Base-by-base conservation (phyloP, 75 land plant genomes). In the Pinus albicaulis region DNA sequence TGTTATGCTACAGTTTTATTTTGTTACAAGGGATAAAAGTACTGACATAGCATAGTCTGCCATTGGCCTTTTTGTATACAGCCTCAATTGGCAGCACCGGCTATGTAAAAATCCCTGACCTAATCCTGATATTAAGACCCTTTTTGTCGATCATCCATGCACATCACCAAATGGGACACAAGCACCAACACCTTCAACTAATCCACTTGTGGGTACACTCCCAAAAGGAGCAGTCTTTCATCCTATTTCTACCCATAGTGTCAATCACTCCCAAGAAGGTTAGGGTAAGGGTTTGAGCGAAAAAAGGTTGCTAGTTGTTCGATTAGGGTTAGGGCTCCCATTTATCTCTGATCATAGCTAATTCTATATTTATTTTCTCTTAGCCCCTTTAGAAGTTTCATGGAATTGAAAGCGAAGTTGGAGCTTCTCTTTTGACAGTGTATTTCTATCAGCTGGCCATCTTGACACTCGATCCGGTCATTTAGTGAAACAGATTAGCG, bases 71-170 rank as follows among this genome's bases (percentile, higher is more conserved):
- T 41, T 41, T n/a, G 16, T 15, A 80, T 73, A 1, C 84, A 93
- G 96, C 84, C 80, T 93, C 44, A 93, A 93, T 69, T 93, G 96
- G 94, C 92, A 94, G 83, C 97, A 94, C 76, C 92, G 86, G 66
- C 86, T 92, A 71, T 94, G 97, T 81, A 84, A 88, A 75, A 94
- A 89, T 59, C 97, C 97, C 7, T 77, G 88, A 16, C 86, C 86
- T 1, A 94, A 91, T 80, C 97, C 90, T 15, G 97, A 94, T 72
- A 91, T 93, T n/a, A 93, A 87, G 76, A 93, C 92, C 25, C 84
- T 91, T 6, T 93, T 93, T 77, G 82, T 87, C 26, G 92, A 94
- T 74, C 97, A 94, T 70, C 78, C 83, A 14, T 94, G 97, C 85
- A 85, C 80, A 15, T 83, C 92, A 68, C 81, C 89, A 0, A 91